Conservation (phyloP, 1,284 basidiomycete genomes). For the Malassezia equina region DNA sequence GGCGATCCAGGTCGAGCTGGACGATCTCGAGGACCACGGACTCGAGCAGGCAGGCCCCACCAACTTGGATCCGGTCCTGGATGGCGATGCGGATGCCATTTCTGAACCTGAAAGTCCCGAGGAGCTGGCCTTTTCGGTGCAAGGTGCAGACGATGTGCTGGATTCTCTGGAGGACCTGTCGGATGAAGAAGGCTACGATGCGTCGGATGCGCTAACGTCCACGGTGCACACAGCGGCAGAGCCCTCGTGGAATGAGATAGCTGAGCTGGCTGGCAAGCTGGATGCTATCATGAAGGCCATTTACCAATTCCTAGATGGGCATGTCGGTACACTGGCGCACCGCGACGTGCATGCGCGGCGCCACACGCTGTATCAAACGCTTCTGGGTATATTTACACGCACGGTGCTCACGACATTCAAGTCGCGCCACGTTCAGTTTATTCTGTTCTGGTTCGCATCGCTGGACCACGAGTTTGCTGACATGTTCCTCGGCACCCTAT, state of each 20-base stretch:
- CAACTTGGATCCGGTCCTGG: conserved; percentile 36
- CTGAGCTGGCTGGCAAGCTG: conserved; percentile 77
- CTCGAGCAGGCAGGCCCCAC: conserved; percentile 22
- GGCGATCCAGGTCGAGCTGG: conserved; percentile 89
- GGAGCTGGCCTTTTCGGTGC: conserved; percentile 55
- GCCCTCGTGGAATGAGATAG: conserved; percentile 52
- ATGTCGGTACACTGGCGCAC: conserved; percentile 18
- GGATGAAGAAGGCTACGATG: conserved; percentile 54
- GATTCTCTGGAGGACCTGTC: conserved; percentile 51
- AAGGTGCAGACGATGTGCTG: conserved; percentile 17
- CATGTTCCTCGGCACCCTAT: conserved; percentile 81
- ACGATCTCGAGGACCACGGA: conserved; percentile 64
- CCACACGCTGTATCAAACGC: conserved; percentile 59
- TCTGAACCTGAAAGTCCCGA: conserved; percentile 30
- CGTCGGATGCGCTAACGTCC: conserved; percentile 51
- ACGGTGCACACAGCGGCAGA: conserved; percentile 18
- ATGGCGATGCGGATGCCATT: conserved; percentile 56
- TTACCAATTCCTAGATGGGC: conserved; percentile 66
- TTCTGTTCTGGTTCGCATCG: conserved; percentile 89
- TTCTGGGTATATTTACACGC: conserved; percentile 84
- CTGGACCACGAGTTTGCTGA: conserved; percentile 80
- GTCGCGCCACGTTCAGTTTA: conserved; percentile 92
- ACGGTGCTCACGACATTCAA: conserved; percentile 89
- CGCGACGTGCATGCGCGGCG: conserved; percentile 20
- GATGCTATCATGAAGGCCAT: conserved; percentile 75